Evolutionary conservation across 306 rosid species (phyloP).

Genomic region (Dryas drummondii): DNA sequence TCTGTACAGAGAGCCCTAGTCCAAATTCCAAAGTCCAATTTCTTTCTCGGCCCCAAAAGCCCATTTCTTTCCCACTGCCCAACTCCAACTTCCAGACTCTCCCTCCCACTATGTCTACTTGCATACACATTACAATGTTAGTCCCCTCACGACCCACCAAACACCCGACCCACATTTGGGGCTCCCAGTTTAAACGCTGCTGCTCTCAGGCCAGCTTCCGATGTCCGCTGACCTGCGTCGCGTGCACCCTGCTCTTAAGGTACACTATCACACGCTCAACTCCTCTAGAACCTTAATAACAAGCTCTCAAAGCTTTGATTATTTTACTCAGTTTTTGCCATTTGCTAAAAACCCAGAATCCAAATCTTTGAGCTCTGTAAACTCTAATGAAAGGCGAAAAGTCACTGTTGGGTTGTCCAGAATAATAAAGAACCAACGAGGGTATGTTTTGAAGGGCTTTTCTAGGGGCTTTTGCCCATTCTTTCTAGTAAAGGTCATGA

Average conservation of each 20-base stretch:
- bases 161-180: background rate
- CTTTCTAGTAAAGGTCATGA: conserved; percentile 47
- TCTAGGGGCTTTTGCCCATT: conserved; percentile 53
- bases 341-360: conserved; percentile 19
- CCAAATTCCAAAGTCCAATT: background rate
- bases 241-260: conserved; percentile 26
- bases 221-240: conserved; percentile 49
- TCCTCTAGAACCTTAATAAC: conserved; percentile 27
- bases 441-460: conserved; percentile 43
- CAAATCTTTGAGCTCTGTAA: conserved; percentile 36
- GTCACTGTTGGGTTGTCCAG: conserved; percentile 51
- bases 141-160: background rate
- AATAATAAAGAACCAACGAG: conserved; percentile 43
- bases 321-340: conserved; percentile 65
- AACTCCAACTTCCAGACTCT: background rate
- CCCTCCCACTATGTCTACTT: background rate
- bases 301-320: conserved; percentile 26
- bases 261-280: conserved; percentile 25
- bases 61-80: background rate
- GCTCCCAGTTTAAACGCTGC: background rate
- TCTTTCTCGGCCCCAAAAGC: background rate
- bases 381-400: conserved; percentile 55
- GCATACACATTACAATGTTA: background rate
- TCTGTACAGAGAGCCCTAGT: background rate
- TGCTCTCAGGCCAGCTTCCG: conserved; percentile 30